Base-by-base conservation (phyloP, 176 grass and related monocot genomes). In the Ensete ventricosum region DNA sequence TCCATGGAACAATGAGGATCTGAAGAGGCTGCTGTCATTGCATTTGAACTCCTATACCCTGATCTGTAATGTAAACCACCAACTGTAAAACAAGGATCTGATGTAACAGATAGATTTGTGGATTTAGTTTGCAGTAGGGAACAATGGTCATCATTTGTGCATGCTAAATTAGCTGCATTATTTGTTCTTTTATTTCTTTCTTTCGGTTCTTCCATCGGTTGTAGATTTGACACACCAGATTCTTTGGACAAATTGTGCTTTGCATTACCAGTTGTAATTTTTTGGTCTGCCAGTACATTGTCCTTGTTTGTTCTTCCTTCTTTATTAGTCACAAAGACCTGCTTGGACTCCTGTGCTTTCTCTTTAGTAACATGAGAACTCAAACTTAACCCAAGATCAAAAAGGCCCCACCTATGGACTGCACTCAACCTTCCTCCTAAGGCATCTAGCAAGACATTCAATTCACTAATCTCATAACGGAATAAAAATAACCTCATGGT, bases 361-460 rank as follows among this genome's bases (percentile, higher is more conserved):
- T 92, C 90, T 78, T 73, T 81, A 69, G 89, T 79, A 49, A 91
- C 80, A 72, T 83, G 87, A 19, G 83, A 87, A 22, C 90, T 83
- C 74, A 98, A 81, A 88, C 78, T 91, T 75, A 93, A 79, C 65
- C 84, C 83, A 83, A 98, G 90, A 83, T 93, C 82, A 73, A 82
- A 82, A 51, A 89, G 79, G n/a, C 85, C 94, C 88, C 94, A 98
- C 83, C 83, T 91, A 62, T 93, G 88, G 76, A 98, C 83, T 50
- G 90, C 94, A 84, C 94, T 98, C 74, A 98, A 78, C 82, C 89
- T 98, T 17, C 94, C 90, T 20, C 81, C 82, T 55, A 98, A 84
- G 73, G 94, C 94, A 87, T 98, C 94, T 83, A 87, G 83, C 79
- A 98, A 81, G 64, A 98, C 76, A 79, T 89, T 93, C 20, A 98